Base-by-base conservation (phyloP, 2,329 filamentous ascomycete species). In the Aspergillus caelatus region DNA sequence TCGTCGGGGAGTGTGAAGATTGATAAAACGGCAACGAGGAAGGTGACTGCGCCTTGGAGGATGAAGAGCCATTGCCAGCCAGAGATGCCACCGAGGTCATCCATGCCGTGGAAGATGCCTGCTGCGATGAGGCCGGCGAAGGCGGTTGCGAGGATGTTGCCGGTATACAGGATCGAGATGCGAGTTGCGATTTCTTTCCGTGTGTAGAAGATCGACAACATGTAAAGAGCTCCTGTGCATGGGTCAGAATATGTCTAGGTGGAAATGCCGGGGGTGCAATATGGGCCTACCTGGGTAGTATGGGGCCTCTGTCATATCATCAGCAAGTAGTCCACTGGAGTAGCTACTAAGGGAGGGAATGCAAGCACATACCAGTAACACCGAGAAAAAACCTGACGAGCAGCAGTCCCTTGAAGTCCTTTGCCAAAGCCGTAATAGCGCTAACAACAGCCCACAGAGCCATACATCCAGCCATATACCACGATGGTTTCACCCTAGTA, bases 201-300 rank as follows among this genome's bases (percentile, higher is more conserved):
- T 0, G 88, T 89, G 74, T 90, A 90, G 85, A 87, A 90, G 70
- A 88, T 88, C 0, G 86, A 88, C 16, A 90, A 80, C 58, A 89
- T 86, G 45, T 88, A 79, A 19, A 89, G 80, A 0, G 86, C 85
- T 16, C 59, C 59, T 61, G 26, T 11, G 0, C 14, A 26, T 3
- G 45, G 45, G 57, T 53, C 26, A 41, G 46, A 9, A 14, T 7
- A 11, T 19, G 19, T 48, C 6, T 21, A 3, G 19, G 6, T 23
- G 9, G 11, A 6, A 39, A 10, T 9, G n/a, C 1, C 16, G 39
- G 8, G 32, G 12, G 11, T 10, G 11, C 2, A 32, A 30, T 11
- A 12, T 26, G 46, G 21, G 19, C 8, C 32, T 53, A 43, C 88
- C 88, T 0, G 88, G 88, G 23, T 89, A 78, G 74, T 88, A 89